Percentiles rank a stretch among this genome's conserved stretches.
These are phyloP conservation scores for Neolentinus lepideus DNA, from an alignment of 1,284 basidiomycete species.

Conservation along the genomic window DNA sequence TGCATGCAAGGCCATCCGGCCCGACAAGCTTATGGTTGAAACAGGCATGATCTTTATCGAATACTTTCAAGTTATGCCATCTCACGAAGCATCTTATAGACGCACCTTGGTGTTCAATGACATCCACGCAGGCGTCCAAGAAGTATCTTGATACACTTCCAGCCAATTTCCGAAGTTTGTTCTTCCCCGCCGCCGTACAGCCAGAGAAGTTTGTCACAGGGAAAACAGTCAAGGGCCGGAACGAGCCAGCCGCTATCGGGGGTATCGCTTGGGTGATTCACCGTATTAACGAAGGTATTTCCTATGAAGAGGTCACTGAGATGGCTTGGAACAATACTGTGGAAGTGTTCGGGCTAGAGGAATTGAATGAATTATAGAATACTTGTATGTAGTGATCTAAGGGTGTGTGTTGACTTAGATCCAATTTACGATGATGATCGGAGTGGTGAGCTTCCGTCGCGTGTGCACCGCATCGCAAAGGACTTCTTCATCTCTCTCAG, in stretches of 20 bases:
- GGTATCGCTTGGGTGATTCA: conserved; percentile 76
- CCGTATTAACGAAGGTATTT: conserved; percentile 38
- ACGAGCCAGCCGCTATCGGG: conserved; percentile 73
- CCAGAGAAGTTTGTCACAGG: conserved; percentile 63
- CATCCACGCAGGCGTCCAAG: conserved; percentile 70
- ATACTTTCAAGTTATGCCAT: background rate
- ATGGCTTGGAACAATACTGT: conserved; percentile 65
- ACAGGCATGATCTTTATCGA: conserved; percentile 44
- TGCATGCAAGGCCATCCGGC: conserved; percentile 52
- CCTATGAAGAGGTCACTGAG: conserved; percentile 54
- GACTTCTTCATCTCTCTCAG: too few species aligned
- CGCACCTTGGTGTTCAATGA: conserved; percentile 81
- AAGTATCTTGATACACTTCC: conserved; percentile 49
- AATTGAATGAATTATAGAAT: conserved; percentile 16
- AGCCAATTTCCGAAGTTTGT: conserved; percentile 36
- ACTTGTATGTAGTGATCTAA: too few species aligned
- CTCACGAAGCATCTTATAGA: conserved; percentile 32
- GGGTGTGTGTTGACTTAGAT: too few species aligned
- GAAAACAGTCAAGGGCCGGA: conserved; percentile 73
- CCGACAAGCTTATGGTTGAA: conserved; percentile 71
- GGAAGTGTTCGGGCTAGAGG: conserved; percentile 49
- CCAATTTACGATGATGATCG: too few species aligned
- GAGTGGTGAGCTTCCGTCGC: too few species aligned
- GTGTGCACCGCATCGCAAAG: too few species aligned
- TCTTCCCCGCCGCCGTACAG: conserved; percentile 50